These are phyloP conservation scores for Raddia guianensis DNA, from an alignment of 176 grass and related monocot genomes.

Conservation along the genomic window DNA sequence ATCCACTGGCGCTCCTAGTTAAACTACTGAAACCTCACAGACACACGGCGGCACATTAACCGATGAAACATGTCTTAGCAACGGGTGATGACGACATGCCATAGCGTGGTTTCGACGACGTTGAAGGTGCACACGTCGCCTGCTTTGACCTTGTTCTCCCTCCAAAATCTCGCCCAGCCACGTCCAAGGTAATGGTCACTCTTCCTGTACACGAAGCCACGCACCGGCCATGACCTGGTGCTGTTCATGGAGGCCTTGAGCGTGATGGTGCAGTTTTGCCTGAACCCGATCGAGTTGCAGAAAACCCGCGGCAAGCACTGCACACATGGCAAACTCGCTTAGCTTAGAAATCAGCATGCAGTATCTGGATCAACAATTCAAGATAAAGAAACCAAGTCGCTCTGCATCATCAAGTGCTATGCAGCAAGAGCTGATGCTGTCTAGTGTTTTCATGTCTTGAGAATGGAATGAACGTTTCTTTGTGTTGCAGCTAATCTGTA, in stretches of 20 bases:
- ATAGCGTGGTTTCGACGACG: not conserved
- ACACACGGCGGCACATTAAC: no score
- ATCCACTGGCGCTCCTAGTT: no score
- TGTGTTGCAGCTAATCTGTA: no score
- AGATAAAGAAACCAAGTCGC: no score
- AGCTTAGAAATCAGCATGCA: not conserved
- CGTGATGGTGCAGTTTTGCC: not conserved
- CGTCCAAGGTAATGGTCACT: not conserved
- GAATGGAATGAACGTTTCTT: no score
- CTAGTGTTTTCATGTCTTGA: no score
- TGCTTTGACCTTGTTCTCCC: slow-evolving; percentile 7
- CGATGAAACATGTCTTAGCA: no score
- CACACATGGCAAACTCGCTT: not conserved
- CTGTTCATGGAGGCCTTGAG: slow-evolving; percentile 21
- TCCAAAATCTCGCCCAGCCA: slow-evolving; percentile 2
- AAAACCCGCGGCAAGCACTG: not conserved
- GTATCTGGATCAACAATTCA: no score
- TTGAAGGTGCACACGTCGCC: slow-evolving; percentile 36
- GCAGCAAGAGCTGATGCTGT: no score
- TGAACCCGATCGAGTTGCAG: not conserved
- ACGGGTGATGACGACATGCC: slow-evolving; percentile 8
- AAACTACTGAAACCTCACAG: no score
- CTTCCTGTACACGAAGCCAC: not conserved
- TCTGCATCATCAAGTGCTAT: no score
- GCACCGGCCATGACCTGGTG: slow-evolving; percentile 11